Evolutionary conservation across 805 yeast genomes (phyloP), one percentile per base, ranked within the genome.

Genomic region (Yamadazyma takamatsuzukensis): DNA sequence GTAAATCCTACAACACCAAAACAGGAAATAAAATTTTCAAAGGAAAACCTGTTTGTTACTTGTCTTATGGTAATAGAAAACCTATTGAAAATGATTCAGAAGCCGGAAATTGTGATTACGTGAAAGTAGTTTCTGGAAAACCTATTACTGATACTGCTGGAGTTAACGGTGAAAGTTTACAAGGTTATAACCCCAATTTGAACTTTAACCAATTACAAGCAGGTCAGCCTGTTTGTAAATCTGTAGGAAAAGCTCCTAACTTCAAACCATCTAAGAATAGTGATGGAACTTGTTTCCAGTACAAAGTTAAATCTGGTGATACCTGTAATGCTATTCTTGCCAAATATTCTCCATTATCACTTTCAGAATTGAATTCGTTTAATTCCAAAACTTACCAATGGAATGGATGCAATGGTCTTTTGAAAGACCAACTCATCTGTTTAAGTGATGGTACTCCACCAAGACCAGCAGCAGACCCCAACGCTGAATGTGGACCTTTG

Each of bases 401-500:
- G 52, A 14, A 27, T 15, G 48, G 51, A 8, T 47, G 51, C 29
- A 25, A 17, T 17, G 27, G 18, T 4, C 16, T 43, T 2, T 29
- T 18, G 15, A 23, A 8, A 2, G 44, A 39, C 13, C 33, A 32
- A n/a, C 30, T 21, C 9, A 36, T 47, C 8, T 47, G 49, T 28
- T 32, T 47, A n/a, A 39, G 43, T 27, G 15, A 16, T 13, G 51
- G 51, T 13, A 43, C 39, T 9, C 35, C 47, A 15, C 50, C 50
- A 15, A 36, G 27, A 22, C 51, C 51, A 4, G 23, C 37, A 4
- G 17, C 41, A 6, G 26, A 39, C 26, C 36, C 40, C 6, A 29
- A 30, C 15, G 50, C 51, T 5, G 41, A 39, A 29, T 47, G 51
- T 40, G 51, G 51, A 7, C 50, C 50, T 3, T 21, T 26, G 19